These are phyloP conservation scores for Kwoniella europaea DNA, from an alignment of 768 basidiomycete genomes.

Conservation along the genomic window DNA sequence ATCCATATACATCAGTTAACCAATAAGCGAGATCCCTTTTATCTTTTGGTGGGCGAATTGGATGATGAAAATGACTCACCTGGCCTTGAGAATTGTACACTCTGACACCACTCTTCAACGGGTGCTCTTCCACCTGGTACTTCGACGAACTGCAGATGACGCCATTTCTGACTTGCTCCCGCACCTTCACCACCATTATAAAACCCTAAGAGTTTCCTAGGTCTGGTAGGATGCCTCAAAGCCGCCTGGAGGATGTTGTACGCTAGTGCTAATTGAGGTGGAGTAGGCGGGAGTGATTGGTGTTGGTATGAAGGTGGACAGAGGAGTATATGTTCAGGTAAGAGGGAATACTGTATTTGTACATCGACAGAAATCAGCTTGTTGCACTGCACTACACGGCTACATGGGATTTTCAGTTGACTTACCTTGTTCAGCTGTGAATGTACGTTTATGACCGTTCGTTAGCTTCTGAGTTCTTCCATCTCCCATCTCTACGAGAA, in stretches of 20 bases:
- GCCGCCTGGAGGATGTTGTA: conserved; percentile 77
- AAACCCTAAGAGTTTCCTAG: conserved; percentile 70
- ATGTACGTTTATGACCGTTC: background rate
- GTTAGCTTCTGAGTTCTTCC: background rate
- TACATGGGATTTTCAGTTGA: background rate
- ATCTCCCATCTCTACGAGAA: background rate
- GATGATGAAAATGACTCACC: conserved; percentile 60
- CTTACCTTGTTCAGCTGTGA: conserved; percentile 46
- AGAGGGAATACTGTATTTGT: conserved; percentile 67
- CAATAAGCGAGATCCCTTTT: no score
- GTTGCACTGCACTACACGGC: no score
- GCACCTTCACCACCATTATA: conserved; percentile 76
- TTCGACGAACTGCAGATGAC: conserved; percentile 87
- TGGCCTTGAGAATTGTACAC: conserved; percentile 64
- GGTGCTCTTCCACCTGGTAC: conserved; percentile 70
- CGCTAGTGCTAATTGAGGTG: conserved; percentile 75
- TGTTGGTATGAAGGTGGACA: conserved; percentile 54
- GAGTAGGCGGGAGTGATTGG: conserved; percentile 79
- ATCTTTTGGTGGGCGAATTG: background rate
- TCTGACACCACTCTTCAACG: conserved; percentile 71
- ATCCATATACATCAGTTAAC: no score
- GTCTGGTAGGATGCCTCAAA: conserved; percentile 63
- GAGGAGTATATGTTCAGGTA: conserved; percentile 83
- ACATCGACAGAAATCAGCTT: conserved; percentile 8
- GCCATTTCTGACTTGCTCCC: conserved; percentile 88